Conservation (phyloP, 495 filamentous ascomycete species). For the Penicillium odoratum region DNA sequence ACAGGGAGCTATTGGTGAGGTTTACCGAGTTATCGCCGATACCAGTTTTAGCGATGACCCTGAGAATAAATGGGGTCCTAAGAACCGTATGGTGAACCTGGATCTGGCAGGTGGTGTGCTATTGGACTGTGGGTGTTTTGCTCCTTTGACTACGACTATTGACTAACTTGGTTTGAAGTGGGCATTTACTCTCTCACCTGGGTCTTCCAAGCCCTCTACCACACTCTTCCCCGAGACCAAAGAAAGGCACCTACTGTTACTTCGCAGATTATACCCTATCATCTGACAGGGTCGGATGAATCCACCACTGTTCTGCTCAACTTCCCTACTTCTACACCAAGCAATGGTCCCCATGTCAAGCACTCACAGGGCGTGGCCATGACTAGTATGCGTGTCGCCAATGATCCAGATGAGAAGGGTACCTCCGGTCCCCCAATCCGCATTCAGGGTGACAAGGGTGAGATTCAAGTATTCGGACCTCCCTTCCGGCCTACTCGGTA, state of each 20-base stretch:
- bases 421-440: conserved; percentile 67
- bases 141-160: background rate
- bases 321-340: conserved; percentile 66
- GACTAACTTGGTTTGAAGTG: conserved; percentile 43
- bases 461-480: conserved; percentile 78
- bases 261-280: conserved; percentile 72
- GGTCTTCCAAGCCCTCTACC: conserved; percentile 91
- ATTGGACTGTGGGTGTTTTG: conserved; percentile 59
- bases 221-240: conserved; percentile 60
- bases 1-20: conserved; percentile 69
- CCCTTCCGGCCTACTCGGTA: conserved; percentile 70
- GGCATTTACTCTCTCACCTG: conserved; percentile 90
- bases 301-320: conserved; percentile 74
- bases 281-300: conserved; percentile 79
- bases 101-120: conserved; percentile 84
- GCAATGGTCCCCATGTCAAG: conserved; percentile 32
- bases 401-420: conserved; percentile 63
- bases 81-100: conserved; percentile 81
- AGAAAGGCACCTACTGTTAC: conserved; percentile 56
- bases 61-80: conserved; percentile 52
- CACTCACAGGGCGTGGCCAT: conserved; percentile 73
- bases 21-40: conserved; percentile 77
- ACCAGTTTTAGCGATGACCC: conserved; percentile 53
- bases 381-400: conserved; percentile 67
- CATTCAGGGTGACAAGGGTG: conserved; percentile 83